A percentile compares a stretch with the other conserved stretches of the same genome.
These are phyloP conservation scores for Phialophora verrucosa DNA, from an alignment of 2,329 filamentous ascomycete genomes.

Conservation along the genomic window DNA sequence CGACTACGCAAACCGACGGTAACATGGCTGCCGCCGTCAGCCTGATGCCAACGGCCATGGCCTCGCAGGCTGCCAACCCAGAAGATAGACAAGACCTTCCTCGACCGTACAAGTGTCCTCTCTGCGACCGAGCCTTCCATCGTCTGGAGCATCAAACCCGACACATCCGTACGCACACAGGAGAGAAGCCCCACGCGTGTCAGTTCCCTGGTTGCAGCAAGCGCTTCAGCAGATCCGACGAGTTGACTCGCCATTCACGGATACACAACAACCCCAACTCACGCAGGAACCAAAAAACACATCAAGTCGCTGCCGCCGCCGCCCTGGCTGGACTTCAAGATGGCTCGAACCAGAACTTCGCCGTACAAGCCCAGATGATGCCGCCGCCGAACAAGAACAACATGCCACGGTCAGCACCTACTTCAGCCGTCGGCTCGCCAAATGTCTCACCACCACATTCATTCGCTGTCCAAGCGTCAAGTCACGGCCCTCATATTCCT, in stretches of 20 bases:
- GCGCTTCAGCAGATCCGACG: slow-evolving; percentile 94
- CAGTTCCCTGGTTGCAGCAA: slow-evolving; percentile 95
- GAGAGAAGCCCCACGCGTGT: slow-evolving; percentile 97
- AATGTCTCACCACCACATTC: slow-evolving; percentile 95
- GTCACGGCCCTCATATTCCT: slow-evolving; percentile 54
- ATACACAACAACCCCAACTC: slow-evolving; percentile 99
- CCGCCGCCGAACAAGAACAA: slow-evolving; percentile 74
- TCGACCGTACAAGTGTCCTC: slow-evolving; percentile 95
- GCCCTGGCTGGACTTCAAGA: slow-evolving; percentile 61
- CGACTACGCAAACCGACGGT: slow-evolving; percentile 40
- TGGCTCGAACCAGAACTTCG: slow-evolving; percentile 50
- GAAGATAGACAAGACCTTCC: slow-evolving; percentile 80
- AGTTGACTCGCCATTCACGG: slow-evolving; percentile 92
- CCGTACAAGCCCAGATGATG: slow-evolving; percentile 69
- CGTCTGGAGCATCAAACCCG: slow-evolving; percentile 90
- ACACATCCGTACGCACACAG: slow-evolving; percentile 96
- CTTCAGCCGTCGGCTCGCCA: slow-evolving; percentile 85
- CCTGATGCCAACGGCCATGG: slow-evolving; percentile 52
- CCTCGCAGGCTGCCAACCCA: slow-evolving; percentile 61
- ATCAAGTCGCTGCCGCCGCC: slow-evolving; percentile 64
- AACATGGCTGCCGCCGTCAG: slow-evolving; percentile 54
- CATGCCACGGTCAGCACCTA: slow-evolving; percentile 85
- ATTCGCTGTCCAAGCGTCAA: slow-evolving; percentile 62
- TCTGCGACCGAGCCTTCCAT: slow-evolving; percentile 99
- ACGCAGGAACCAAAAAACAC: slow-evolving; percentile 84